A percentile compares a stretch with the other conserved stretches of the same genome.
phyloP scores from a whole-genome alignment of 768 basidiomycete species.

The Suillus discolor region DNA sequence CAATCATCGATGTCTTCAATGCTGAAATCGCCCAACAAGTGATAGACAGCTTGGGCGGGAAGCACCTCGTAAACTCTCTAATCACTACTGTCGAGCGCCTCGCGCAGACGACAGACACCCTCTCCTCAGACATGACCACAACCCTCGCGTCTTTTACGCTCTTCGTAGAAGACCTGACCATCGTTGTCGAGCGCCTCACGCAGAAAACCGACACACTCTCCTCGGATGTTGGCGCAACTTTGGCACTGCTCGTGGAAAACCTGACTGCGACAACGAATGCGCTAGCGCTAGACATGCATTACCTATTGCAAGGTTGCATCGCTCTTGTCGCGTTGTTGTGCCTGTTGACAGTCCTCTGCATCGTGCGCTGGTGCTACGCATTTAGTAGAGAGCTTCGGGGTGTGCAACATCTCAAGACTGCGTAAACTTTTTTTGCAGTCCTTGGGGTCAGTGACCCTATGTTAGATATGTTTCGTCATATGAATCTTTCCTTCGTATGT shows the following conservation, averaged over 20 bases:
- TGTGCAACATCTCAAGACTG: neutral
- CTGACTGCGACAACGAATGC: neutral
- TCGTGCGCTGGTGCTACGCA: neutral
- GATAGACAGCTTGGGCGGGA: neutral
- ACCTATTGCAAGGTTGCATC: neutral
- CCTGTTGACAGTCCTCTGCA: neutral
- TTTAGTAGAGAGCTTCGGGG: neutral
- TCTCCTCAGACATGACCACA: neutral
- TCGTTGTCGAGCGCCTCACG: neutral
- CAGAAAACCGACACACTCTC: neutral
- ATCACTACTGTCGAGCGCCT: neutral
- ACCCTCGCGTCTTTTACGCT: neutral
- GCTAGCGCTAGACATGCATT: neutral
- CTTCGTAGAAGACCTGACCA: neutral
- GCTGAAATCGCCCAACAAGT: neutral
- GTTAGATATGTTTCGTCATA: too few relatives aligned
- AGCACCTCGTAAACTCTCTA: neutral
- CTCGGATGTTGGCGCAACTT: neutral
- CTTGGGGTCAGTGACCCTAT: too few relatives aligned
- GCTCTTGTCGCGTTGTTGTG: neutral
- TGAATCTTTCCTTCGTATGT: too few relatives aligned
- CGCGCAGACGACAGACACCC: neutral
- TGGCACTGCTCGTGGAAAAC: neutral
- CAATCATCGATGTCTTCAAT: neutral
- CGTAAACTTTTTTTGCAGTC: neutral